Conservation (phyloP, 2,329 filamentous ascomycete genomes). For the Neopestalotiopsis rosae region DNA sequence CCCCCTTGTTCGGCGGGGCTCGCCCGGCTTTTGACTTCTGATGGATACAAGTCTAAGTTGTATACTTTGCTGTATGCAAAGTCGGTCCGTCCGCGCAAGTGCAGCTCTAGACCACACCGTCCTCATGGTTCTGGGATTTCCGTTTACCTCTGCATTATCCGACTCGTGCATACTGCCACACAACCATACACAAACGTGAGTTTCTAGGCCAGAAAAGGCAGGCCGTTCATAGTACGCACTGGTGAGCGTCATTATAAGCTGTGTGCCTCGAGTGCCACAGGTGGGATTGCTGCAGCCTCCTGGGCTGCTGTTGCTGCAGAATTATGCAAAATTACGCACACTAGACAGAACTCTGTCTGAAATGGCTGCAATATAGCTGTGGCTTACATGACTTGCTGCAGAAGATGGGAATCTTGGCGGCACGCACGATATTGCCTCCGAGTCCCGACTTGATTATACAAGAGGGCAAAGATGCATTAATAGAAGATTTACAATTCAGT, state of each 20-base stretch:
- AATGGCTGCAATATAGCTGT: neutral
- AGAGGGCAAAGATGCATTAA: neutral
- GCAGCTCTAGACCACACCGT: neutral
- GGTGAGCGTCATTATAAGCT: neutral
- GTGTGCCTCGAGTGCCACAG: neutral
- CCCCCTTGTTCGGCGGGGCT: neutral
- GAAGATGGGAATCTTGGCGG: constrained; percentile 2
- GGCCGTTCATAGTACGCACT: neutral
- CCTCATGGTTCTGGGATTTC: neutral
- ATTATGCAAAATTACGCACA: neutral
- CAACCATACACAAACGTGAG: neutral
- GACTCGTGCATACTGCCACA: neutral
- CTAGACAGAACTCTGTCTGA: neutral
- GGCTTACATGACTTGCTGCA: neutral
- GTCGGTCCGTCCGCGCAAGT: neutral
- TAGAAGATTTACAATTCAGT: neutral
- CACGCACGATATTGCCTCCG: neutral
- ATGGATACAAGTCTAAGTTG: neutral
- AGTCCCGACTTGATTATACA: neutral
- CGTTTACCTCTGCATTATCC: neutral
- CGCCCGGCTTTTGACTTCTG: neutral
- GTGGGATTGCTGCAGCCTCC: neutral
- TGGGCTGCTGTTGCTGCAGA: neutral
- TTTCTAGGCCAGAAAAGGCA: constrained; percentile 8
- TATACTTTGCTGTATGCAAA: neutral